phyloP scores from a whole-genome alignment of 768 basidiomycete species.

The Exidia glandulosa region DNA sequence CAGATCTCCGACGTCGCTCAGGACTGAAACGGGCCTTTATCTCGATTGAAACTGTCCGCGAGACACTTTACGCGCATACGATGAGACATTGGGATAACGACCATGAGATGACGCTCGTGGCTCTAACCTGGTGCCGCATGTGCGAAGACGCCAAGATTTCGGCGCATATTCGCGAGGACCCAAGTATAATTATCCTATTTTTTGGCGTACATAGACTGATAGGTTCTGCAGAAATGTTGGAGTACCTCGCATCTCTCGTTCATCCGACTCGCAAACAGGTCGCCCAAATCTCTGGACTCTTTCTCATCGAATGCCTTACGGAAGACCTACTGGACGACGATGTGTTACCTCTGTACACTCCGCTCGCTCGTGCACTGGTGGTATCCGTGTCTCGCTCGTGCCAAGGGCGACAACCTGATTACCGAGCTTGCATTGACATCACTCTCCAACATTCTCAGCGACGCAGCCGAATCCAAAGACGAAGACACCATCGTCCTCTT shows the following conservation, averaged over 20 bases:
- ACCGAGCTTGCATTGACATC: background rate
- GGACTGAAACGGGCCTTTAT: background rate
- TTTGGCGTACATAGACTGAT: too few relatives aligned
- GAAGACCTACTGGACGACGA: too few relatives aligned
- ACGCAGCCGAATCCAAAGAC: background rate
- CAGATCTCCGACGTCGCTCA: background rate
- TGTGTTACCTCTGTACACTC: too few relatives aligned
- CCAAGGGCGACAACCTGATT: background rate
- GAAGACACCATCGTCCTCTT: background rate
- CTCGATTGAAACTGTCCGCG: background rate
- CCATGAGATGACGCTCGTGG: background rate
- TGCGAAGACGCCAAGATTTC: background rate
- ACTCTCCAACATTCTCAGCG: background rate
- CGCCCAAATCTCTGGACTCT: too few relatives aligned
- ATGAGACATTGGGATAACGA: background rate
- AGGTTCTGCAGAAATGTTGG: too few relatives aligned
- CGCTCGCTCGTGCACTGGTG: background rate
- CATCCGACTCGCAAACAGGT: too few relatives aligned
- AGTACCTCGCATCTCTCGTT: too few relatives aligned
- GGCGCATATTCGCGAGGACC: background rate
- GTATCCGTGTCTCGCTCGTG: too few relatives aligned
- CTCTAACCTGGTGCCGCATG: background rate
- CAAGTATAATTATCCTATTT: background rate
- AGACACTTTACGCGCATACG: background rate
- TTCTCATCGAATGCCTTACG: too few relatives aligned